A percentile compares a stretch with the other conserved stretches of the same genome.
These are phyloP conservation scores for Fraxinus ornus DNA, from an alignment of 305 asterid species.

Conservation along the genomic window DNA sequence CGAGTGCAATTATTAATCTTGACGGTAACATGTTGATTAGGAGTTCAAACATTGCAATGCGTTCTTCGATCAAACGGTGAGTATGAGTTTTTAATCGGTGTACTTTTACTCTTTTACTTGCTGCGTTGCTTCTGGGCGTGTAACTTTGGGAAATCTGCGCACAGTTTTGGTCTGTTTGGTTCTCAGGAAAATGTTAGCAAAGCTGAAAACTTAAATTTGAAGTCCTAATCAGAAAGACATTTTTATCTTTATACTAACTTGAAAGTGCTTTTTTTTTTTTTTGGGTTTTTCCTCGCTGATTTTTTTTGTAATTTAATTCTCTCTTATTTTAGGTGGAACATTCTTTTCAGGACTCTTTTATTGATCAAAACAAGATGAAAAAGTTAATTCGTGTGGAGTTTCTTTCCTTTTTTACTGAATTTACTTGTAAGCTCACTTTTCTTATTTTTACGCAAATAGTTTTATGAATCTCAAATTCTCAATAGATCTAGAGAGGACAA, in stretches of 20 bases:
- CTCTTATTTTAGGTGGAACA: neutral
- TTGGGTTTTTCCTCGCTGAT: neutral
- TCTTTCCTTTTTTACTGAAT: neutral
- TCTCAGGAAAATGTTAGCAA: neutral
- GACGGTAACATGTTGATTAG: slow-evolving; percentile 15
- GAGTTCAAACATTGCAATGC: slow-evolving; percentile 15
- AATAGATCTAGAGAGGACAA: neutral
- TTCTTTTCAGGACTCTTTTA: neutral
- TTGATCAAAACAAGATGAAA: neutral
- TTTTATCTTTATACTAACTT: neutral
- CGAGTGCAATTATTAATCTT: slow-evolving; percentile 5
- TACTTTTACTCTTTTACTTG: neutral
- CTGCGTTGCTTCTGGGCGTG: slow-evolving; percentile 20
- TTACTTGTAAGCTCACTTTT: neutral
- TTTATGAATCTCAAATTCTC: neutral
- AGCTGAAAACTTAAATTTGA: neutral
- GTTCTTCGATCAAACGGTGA: slow-evolving; percentile 26
- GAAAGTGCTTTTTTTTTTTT: neutral
- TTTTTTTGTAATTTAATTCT: neutral
- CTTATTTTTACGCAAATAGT: neutral
- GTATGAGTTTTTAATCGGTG: slow-evolving; percentile 14
- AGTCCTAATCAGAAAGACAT: neutral
- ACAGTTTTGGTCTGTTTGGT: neutral
- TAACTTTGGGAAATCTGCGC: neutral
- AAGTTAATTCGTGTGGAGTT: neutral